Conservation (phyloP, 805 yeast genomes). For the Candida methanosorbosa region DNA sequence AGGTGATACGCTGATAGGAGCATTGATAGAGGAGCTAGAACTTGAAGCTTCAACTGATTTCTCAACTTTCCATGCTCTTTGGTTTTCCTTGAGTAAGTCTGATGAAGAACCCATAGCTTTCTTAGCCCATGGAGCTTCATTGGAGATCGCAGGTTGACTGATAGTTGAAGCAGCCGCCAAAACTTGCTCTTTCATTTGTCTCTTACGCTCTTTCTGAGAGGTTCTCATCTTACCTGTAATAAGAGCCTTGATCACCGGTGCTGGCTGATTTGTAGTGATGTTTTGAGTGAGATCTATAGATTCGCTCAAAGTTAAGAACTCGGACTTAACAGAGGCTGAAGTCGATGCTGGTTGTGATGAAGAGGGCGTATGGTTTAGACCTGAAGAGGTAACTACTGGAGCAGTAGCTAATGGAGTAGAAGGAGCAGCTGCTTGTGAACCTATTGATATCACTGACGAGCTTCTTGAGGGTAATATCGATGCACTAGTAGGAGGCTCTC, state of each 20-base stretch:
- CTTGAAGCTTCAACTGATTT: background rate
- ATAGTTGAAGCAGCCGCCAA: background rate
- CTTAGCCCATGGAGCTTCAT: conserved; percentile 1
- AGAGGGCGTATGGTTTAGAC: too few relatives aligned
- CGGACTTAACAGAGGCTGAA: conserved; percentile 5
- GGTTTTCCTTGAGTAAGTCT: background rate
- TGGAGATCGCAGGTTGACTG: background rate
- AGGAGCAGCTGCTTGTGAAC: background rate
- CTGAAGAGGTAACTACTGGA: background rate
- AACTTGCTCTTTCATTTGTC: conserved; percentile 22
- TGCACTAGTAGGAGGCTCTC: too few relatives aligned
- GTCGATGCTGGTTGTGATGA: conserved; percentile 1
- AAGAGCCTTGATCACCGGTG: conserved; percentile 19
- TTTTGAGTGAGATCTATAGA: too few relatives aligned
- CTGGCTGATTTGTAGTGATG: too few relatives aligned
- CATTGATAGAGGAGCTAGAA: background rate
- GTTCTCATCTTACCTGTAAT: conserved; percentile 33
- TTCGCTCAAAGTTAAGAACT: conserved; percentile 4
- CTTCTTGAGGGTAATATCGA: too few relatives aligned
- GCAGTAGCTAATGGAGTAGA: conserved; percentile 3
- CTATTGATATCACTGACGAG: too few relatives aligned
- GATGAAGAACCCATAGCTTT: background rate
- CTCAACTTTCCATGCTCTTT: background rate
- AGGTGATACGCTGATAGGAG: background rate
- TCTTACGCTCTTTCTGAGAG: conserved; percentile 56